Conservation (phyloP, 1,284 basidiomycete species). For the Chalciporus sp. region DNA sequence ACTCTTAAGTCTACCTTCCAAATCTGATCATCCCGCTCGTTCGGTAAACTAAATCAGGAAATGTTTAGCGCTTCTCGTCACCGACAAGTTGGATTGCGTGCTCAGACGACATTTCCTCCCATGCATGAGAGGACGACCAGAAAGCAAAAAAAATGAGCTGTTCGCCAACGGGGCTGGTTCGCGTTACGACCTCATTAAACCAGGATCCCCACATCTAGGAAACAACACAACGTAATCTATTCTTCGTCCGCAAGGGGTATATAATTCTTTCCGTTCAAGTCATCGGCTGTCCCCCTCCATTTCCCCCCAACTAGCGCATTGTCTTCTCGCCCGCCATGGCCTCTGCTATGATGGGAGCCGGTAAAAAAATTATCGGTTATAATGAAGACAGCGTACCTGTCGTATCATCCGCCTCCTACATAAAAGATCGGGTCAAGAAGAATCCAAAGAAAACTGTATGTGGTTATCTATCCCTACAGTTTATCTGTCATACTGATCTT, state of each 20-base stretch:
- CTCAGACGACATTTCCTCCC: slow-evolving; percentile 26
- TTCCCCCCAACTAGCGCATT: background rate
- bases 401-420: slow-evolving; percentile 58
- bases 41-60: background rate
- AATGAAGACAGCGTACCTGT: slow-evolving; percentile 61
- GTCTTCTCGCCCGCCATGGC: slow-evolving; percentile 36
- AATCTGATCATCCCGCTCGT: background rate
- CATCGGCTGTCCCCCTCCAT: too few species aligned
- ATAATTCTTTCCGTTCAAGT: too few species aligned
- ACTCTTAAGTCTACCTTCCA: too few species aligned
- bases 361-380: slow-evolving; percentile 61
- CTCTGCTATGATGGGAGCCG: slow-evolving; percentile 48
- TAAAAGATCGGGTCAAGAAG: slow-evolving; percentile 40
- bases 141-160: too few species aligned
- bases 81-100: slow-evolving; percentile 25
- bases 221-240: too few species aligned
- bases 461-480: slow-evolving; percentile 22
- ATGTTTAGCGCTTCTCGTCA: slow-evolving; percentile 20
- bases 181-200: background rate
- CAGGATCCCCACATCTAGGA: too few species aligned
- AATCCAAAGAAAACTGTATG: slow-evolving; percentile 52
- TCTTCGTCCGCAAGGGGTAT: too few species aligned
- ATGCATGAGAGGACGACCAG: slow-evolving; percentile 7
- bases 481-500: slow-evolving; percentile 11
- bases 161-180: background rate